Conservation (phyloP, 257 asterid species). For the Primulina huaijiensis region DNA sequence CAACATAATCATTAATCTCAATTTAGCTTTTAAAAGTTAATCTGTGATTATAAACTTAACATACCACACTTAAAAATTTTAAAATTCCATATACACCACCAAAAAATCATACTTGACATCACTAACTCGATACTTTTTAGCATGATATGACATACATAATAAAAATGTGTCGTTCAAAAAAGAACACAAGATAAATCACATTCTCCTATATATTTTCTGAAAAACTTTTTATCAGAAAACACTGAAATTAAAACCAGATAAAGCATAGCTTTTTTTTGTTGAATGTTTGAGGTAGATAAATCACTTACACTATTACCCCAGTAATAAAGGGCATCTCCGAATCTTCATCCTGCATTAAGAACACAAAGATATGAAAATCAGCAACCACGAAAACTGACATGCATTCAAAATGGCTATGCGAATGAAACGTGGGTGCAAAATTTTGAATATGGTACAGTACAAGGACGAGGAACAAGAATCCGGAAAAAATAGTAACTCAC, state of each 20-base stretch:
- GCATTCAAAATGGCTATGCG: not conserved
- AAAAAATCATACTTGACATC: not conserved
- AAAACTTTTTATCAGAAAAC: not conserved
- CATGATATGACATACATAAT: not conserved
- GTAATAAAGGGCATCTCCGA: slow-evolving; percentile 34
- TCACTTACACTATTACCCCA: slow-evolving; percentile 54
- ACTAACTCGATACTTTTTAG: not conserved
- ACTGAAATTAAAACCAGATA: not conserved
- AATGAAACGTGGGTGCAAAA: slow-evolving; percentile 3
- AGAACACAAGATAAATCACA: not conserved
- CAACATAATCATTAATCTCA: not conserved
- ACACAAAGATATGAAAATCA: not conserved
- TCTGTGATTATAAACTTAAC: not conserved
- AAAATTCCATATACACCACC: not conserved
- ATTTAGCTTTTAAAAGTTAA: not conserved
- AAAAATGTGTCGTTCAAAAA: not conserved
- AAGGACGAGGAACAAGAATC: no score
- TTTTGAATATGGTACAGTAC: not conserved
- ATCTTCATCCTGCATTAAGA: slow-evolving; percentile 42
- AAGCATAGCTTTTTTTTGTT: not conserved
- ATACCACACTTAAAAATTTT: not conserved
- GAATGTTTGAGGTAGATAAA: not conserved
- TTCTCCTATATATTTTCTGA: no score
- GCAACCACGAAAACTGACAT: not conserved
- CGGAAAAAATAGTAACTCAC: not conserved